Evolutionary conservation across 1,284 basidiomycete genomes (phyloP), one percentile per base, ranked within the genome.

Genomic region (Pseudozyma tsukubaensis): DNA sequence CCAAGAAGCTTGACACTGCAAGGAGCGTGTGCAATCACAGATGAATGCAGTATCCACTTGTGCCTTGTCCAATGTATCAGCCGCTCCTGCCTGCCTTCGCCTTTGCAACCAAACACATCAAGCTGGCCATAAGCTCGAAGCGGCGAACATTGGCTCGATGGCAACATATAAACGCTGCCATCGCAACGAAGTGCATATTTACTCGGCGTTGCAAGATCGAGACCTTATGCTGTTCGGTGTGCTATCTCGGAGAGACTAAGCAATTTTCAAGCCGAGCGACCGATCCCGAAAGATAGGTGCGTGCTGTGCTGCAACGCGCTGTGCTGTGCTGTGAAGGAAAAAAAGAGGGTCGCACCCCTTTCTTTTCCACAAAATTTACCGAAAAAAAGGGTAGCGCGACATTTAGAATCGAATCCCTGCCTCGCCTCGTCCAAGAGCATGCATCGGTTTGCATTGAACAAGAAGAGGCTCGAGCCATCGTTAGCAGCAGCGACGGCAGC

Each of bases 321-420:
- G 43, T 44, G 37, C 37, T 35, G 49, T 37, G 35, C 34, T 35
- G 8, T 35, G 36, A 1, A 24, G 32, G 32, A 39, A 18, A 53
- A 53, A 43, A 43, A 40, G 37, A 53, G 51, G 40, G 40, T 53
- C 34, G 51, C 24, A 53, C 24, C 51, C 40, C 36, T 21, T 53
- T 40, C 36, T 34, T 39, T 4, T 19, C 7, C 24, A 29, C 3
- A 29, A 29, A 3, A 3, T 29, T 29, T 29, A 29, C 6, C 6
- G 12, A 3, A 50, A 34, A 48, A 19, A 37, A 40, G 36, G 35
- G 50, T 51, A 6, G 24, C 24, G 6, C n/a, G n/a, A n/a, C n/a
- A n/a, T n/a, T n/a, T n/a, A n/a, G n/a, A n/a, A n/a, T n/a, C n/a
- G n/a, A n/a, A n/a, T n/a, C n/a, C n/a, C 24, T 29, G 24, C 24